A percentile compares a stretch with the other conserved stretches of the same genome.
Conservation (phyloP, 169 alveolate genomes). For the Plasmodium reichenowi region DNA sequence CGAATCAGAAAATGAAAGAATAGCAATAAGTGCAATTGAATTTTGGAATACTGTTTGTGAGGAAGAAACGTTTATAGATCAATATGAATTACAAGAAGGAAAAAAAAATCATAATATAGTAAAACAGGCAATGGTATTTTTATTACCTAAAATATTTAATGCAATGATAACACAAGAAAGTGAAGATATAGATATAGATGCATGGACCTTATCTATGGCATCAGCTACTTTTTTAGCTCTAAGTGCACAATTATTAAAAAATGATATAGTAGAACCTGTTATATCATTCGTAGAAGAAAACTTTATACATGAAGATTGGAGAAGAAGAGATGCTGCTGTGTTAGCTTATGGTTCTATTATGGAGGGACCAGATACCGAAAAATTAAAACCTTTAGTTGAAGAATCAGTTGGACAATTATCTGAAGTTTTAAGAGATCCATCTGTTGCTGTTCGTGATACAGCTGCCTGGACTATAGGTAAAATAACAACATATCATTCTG, state of each 20-base stretch:
- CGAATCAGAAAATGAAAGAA: conserved; percentile 86
- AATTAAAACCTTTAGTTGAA: conserved; percentile 88
- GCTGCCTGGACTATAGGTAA: conserved; percentile 95
- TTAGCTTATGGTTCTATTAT: conserved; percentile 93
- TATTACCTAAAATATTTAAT: conserved; percentile 88
- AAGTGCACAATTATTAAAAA: conserved; percentile 92
- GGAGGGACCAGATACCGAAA: conserved; percentile 94
- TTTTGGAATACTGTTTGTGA: conserved; percentile 93
- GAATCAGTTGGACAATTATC: conserved; percentile 90
- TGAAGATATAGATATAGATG: conserved; percentile 90
- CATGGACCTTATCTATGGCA: conserved; percentile 95
- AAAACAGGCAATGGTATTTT: conserved; percentile 86
- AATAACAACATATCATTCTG: conserved; percentile 91
- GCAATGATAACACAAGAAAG: conserved; percentile 89
- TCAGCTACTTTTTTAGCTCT: conserved; percentile 93
- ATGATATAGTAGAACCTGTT: conserved; percentile 91
- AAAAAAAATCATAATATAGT: conserved; percentile 83
- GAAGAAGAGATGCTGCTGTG: conserved; percentile 94
- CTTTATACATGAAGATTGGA: conserved; percentile 91
- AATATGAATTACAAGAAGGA: conserved; percentile 72
- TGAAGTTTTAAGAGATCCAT: conserved; percentile 89
- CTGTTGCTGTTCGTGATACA: conserved; percentile 94
- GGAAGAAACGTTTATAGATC: conserved; percentile 84
- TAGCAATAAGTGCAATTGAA: conserved; percentile 91
- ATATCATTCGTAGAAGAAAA: conserved; percentile 90